Evolutionary conservation across 2,329 filamentous ascomycete genomes (phyloP).

Genomic region (Cladosporium sp.): DNA sequence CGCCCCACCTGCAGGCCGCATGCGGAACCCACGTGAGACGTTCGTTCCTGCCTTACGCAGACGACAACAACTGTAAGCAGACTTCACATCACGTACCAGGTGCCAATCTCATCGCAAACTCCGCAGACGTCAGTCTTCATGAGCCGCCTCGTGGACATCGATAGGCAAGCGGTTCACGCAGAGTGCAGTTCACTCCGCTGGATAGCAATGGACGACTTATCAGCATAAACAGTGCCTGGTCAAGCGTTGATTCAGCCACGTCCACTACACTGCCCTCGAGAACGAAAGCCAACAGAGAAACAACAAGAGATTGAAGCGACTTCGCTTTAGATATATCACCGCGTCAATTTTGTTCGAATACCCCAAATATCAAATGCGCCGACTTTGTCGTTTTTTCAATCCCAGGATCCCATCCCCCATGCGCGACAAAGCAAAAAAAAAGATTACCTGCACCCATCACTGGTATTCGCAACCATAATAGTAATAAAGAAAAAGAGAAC

Average conservation of each 20-base stretch:
- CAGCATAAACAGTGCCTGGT: neutral
- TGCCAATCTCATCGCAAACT: neutral
- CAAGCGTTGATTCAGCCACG: neutral
- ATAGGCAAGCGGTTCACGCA: neutral
- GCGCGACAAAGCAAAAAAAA: constrained; percentile 14
- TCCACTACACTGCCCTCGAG: neutral
- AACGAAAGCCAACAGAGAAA: neutral
- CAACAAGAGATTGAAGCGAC: neutral
- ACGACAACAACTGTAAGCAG: constrained; percentile 7
- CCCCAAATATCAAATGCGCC: constrained; percentile 1
- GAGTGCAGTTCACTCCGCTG: neutral
- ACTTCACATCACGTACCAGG: neutral
- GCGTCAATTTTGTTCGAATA: neutral
- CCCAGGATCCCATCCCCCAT: neutral
- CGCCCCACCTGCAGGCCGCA: neutral
- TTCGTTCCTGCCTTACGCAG: neutral
- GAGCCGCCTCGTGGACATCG: neutral
- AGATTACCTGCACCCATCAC: constrained; percentile 12
- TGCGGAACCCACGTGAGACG: constrained; percentile 8
- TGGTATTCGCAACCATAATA: constrained; percentile 17
- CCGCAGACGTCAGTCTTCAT: neutral
- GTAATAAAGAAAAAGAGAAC: neutral
- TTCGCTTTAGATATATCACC: neutral
- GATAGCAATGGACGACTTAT: neutral
- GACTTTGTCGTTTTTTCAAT: neutral